Evolutionary conservation across 495 filamentous ascomycete species (phyloP).

Genomic region (Glonium stellatum): DNA sequence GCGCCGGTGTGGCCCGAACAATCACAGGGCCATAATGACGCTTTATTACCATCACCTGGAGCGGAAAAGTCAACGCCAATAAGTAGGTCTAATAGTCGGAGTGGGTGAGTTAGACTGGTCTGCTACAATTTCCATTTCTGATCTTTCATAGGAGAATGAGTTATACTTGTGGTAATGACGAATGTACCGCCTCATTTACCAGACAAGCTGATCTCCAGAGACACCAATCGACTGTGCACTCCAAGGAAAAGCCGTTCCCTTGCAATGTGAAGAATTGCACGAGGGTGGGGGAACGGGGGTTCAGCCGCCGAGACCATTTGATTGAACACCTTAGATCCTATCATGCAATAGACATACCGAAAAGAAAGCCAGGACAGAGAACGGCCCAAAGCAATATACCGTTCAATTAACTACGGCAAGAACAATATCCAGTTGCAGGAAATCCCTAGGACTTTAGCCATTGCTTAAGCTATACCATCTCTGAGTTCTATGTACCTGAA

Average conservation of each 20-base stretch:
- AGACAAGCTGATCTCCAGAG: slow-evolving; percentile 50
- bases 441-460: too few species aligned
- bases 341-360: slow-evolving; percentile 27
- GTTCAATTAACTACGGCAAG: not conserved
- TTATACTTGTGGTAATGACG: slow-evolving; percentile 43
- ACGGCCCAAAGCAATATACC: not conserved
- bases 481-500: too few species aligned
- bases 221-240: slow-evolving; percentile 47
- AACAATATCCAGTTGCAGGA: not conserved
- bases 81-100: not conserved
- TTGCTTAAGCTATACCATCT: too few species aligned
- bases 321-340: slow-evolving; percentile 28
- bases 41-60: not conserved
- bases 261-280: slow-evolving; percentile 20
- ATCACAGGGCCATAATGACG: not conserved
- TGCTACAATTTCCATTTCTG: not conserved
- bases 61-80: not conserved
- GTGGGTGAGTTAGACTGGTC: not conserved
- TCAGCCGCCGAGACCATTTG: slow-evolving; percentile 27
- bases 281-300: slow-evolving; percentile 24
- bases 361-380: slow-evolving; percentile 22
- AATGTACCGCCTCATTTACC: slow-evolving; percentile 40
- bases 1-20: too few species aligned
- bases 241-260: slow-evolving; percentile 15
- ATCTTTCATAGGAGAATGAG: slow-evolving; percentile 13